Evolutionary conservation across 2,329 filamentous ascomycete genomes (phyloP).

Genomic region (Sporothrix brasiliensis): DNA sequence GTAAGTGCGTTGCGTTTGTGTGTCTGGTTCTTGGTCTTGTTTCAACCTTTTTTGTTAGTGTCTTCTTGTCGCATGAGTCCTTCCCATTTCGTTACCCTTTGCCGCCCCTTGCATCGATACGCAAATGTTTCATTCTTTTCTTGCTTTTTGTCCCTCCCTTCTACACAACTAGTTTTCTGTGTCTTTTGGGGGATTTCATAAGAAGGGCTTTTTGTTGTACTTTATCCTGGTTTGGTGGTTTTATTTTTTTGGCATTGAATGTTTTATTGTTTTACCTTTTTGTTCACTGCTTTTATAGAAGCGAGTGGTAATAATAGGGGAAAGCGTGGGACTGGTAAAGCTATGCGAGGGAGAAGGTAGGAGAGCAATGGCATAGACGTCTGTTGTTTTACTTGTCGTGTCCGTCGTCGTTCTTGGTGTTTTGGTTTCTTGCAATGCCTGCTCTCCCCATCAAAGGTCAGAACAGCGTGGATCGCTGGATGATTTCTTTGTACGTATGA

Average conservation of each 20-base stretch:
- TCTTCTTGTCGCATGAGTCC: slow-evolving; percentile 13
- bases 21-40: neutral
- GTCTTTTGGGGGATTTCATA: neutral
- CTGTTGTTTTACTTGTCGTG: neutral
- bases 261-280: neutral
- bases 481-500: neutral
- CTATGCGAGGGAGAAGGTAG: neutral
- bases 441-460: neutral
- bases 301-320: slow-evolving; percentile 23
- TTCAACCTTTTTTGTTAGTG: neutral
- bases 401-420: neutral
- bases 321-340: neutral
- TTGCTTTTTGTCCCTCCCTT: neutral
- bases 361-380: neutral
- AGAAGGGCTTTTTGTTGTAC: neutral
- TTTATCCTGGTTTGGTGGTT: slow-evolving; percentile 5
- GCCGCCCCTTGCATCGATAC: neutral
- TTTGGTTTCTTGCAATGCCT: neutral
- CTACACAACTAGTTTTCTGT: neutral
- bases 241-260: slow-evolving; percentile 12
- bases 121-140: neutral
- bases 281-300: neutral
- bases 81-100: neutral
- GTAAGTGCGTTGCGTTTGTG: neutral
- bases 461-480: neutral